A percentile compares a stretch with the other conserved stretches of the same genome.
Conservation (phyloP, 2,329 filamentous ascomycete species). For the Xylariales sp. region DNA sequence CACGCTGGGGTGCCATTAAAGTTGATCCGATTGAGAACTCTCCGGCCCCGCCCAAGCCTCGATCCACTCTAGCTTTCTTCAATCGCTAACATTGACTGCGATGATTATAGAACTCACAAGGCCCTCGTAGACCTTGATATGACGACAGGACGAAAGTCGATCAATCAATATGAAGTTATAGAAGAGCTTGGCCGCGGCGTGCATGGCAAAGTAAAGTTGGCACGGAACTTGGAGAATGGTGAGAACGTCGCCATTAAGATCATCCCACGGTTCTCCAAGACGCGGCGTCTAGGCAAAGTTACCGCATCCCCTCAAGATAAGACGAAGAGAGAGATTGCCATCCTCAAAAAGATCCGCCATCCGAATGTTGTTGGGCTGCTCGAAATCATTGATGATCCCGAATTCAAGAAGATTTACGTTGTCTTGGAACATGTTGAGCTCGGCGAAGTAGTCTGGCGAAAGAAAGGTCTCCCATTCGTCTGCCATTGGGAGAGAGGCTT, state of each 20-base stretch:
- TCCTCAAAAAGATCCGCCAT: conserved; percentile 97
- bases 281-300: conserved; percentile 87
- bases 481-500: conserved; percentile 84
- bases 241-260: conserved; percentile 98
- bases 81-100: conserved; percentile 29
- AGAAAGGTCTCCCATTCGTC: conserved; percentile 85
- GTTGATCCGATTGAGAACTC: not conserved
- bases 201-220: conserved; percentile 97
- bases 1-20: not conserved
- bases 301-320: conserved; percentile 77
- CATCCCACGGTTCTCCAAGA: conserved; percentile 94
- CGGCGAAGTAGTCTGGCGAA: conserved; percentile 94
- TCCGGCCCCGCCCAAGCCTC: too few species aligned
- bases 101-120: conserved; percentile 77
- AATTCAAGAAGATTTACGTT: conserved; percentile 97
- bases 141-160: conserved; percentile 90
- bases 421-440: conserved; percentile 94
- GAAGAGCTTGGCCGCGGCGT: conserved; percentile 95
- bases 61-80: not conserved
- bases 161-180: conserved; percentile 98
- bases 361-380: conserved; percentile 95
- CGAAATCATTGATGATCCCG: conserved; percentile 97
- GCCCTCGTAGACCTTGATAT: conserved; percentile 90
- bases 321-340: conserved; percentile 95
- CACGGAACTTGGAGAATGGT: conserved; percentile 79